phyloP scores from a whole-genome alignment of 2,329 filamentous ascomycete genomes.

The Sarocladium brachiariae region DNA sequence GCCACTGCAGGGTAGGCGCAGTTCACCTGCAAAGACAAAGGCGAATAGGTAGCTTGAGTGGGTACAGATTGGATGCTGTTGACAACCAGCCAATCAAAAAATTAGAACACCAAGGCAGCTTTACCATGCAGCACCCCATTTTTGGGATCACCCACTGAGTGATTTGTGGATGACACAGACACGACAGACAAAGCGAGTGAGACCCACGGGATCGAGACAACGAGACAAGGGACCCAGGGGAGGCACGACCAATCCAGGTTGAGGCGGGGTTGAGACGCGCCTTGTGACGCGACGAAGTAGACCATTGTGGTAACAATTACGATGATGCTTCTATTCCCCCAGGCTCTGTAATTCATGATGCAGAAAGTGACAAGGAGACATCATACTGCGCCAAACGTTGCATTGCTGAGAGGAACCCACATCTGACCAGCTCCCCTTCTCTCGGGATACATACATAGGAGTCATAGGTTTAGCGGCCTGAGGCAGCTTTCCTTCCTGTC shows the following conservation, averaged over 20 bases:
- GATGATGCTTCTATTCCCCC: too few relatives aligned
- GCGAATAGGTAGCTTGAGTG: not conserved
- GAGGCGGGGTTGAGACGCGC: not conserved
- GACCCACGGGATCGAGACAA: slow-evolving; percentile 6
- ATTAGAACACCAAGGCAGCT: not conserved
- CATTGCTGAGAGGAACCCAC: too few relatives aligned
- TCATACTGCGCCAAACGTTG: too few relatives aligned
- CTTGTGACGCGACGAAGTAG: too few relatives aligned
- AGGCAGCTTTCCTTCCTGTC: too few relatives aligned
- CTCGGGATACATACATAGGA: too few relatives aligned
- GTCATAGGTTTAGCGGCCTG: too few relatives aligned
- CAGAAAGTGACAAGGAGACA: too few relatives aligned
- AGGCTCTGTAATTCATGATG: too few relatives aligned
- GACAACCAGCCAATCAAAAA: slow-evolving; percentile 7
- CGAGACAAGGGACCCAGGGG: not conserved
- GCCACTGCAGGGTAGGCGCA: not conserved
- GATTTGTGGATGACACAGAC: not conserved
- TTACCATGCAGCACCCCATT: slow-evolving; percentile 3
- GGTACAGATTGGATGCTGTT: not conserved
- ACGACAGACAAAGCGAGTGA: not conserved
- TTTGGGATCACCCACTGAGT: slow-evolving; percentile 5
- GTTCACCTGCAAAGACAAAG: too few relatives aligned
- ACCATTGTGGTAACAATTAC: too few relatives aligned
- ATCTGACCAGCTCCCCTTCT: too few relatives aligned
- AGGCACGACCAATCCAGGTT: not conserved